Evolutionary conservation across 2,329 filamentous ascomycete genomes (phyloP).

Genomic region (Elsinoe batatas): DNA sequence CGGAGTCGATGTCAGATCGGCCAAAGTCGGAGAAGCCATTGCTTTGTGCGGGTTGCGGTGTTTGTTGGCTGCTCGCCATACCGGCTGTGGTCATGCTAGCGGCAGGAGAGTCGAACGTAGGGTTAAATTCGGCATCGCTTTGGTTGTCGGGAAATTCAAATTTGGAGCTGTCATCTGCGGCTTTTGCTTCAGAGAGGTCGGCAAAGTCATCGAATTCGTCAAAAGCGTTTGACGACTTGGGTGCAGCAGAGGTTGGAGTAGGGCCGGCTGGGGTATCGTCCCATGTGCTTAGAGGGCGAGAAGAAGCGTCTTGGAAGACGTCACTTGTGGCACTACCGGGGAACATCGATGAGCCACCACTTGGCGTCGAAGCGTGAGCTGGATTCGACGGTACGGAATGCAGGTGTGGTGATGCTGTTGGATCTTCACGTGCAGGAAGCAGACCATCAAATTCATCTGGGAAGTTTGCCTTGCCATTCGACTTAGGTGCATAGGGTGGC

Average conservation of each 20-base stretch:
- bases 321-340: conserved; percentile 16
- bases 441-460: conserved; percentile 47
- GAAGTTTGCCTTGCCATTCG: conserved; percentile 31
- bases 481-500: conserved; percentile 40
- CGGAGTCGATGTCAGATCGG: conserved; percentile 16
- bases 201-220: conserved; percentile 73
- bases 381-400: conserved; percentile 34
- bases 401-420: conserved; percentile 35
- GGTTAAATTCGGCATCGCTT: conserved; percentile 50
- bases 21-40: conserved; percentile 24
- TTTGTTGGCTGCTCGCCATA: conserved; percentile 33
- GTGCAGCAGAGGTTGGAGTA: conserved; percentile 23
- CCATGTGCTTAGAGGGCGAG: conserved; percentile 22
- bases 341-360: conserved; percentile 3
- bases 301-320: conserved; percentile 23
- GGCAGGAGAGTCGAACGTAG: conserved; percentile 62
- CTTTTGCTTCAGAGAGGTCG: conserved; percentile 73
- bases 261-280: conserved; percentile 15
- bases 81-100: conserved; percentile 38
- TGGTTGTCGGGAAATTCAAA: conserved; percentile 59
- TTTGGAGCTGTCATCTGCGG: conserved; percentile 43
- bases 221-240: conserved; percentile 41
- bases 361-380: conserved; percentile 20
- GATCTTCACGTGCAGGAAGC: conserved; percentile 46
- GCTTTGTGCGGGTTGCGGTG: conserved; percentile 26